Conservation (phyloP, 805 yeast species). For the Tetrapisispora arboricola region DNA sequence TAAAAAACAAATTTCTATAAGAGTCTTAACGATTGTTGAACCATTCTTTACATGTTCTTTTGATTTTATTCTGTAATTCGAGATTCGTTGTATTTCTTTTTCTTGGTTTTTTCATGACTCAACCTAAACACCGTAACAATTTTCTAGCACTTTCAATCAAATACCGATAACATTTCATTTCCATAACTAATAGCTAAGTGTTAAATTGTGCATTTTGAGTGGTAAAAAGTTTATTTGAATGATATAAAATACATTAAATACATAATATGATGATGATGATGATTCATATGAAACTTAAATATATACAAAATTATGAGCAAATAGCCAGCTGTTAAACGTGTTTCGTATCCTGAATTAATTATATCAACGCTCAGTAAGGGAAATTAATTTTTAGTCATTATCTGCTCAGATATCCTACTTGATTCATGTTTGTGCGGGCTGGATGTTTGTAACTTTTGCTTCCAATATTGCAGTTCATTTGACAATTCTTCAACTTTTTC, state of each 20-base stretch:
- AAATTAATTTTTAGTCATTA: slow-evolving; percentile 1
- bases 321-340: too few species aligned
- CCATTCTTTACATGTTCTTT: background rate
- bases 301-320: too few species aligned
- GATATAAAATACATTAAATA: too few species aligned
- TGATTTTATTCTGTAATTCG: too few species aligned
- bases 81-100: background rate
- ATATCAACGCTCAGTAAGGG: too few species aligned
- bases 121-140: background rate
- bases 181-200: too few species aligned
- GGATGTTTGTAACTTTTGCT: slow-evolving; percentile 27
- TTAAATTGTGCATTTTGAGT: too few species aligned
- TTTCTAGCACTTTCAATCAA: background rate
- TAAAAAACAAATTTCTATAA: too few species aligned
- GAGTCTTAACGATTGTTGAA: background rate
- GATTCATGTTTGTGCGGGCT: slow-evolving; percentile 6
- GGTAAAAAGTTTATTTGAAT: too few species aligned
- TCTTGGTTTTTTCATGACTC: background rate
- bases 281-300: too few species aligned
- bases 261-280: too few species aligned
- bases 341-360: too few species aligned
- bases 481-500: slow-evolving; percentile 45
- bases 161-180: background rate
- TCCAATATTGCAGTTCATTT: slow-evolving; percentile 49
- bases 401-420: slow-evolving; percentile 3